Base-by-base conservation (phyloP, 129 eudicot genomes). In the Pulicaria dysenterica region DNA sequence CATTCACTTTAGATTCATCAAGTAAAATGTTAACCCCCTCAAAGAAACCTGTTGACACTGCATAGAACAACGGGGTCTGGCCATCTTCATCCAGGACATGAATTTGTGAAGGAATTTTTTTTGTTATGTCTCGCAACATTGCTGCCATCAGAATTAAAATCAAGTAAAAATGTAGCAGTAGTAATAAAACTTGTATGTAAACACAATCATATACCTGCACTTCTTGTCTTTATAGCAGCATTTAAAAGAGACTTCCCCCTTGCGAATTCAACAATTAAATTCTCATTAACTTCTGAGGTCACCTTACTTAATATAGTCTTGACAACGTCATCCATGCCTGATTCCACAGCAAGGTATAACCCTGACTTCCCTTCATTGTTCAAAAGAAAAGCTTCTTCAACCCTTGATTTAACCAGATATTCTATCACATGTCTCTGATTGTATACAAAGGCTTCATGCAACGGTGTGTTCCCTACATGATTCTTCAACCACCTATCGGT, bases 301-400 rank as follows among this genome's bases (percentile, higher is more conserved):
- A 69, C 31, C 31, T 67, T 67, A 67, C 58, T 67, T 67, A 47
- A 13, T 6, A 36, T 4, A 15, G 73, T 36, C 48, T 51, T 79
- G 65, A 72, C 76, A 68, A 61, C 39, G 47, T 64, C 80, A 40
- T 60, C 82, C 73, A 47, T 69, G 14, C 79, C 86, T 1, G 83
- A 83, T 80, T 86, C 83, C 47, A 79, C 87, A 13, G 85, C 82
- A 62, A 83, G 73, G 73, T 86, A 80, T 72, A 86, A 51, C 56
- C 65, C 67, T 57, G 87, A 83, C 63, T 80, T 77, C 12, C 91
- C 87, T 64, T 83, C 79, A 14, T 51, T 58, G 41, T 86, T 86
- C 38, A 78, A 64, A 16, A 64, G 47, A 70, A 74, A 85, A 1
- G 73, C 41, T 67, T 63, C 59, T 41, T 73, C 58, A 17, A 43